Evolutionary conservation across 306 rosid species (phyloP), one percentile per base, ranked within the genome.

Genomic region (Quercus aquifolioides): DNA sequence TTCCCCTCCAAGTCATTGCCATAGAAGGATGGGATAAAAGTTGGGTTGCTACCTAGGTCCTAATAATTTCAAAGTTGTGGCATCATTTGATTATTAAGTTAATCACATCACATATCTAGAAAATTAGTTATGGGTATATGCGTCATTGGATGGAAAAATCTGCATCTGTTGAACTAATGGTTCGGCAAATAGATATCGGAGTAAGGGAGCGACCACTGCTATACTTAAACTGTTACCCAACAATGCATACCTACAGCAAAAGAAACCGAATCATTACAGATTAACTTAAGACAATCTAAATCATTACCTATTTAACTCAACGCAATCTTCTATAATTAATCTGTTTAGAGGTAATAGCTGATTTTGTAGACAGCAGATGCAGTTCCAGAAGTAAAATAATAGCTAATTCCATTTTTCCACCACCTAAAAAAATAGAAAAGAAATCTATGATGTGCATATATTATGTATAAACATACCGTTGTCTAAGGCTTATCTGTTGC

Each of bases 181-280:
- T 63, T 88, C 88, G 1, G 89, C 72, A 41, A 95, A 89, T 74
- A 95, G 91, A 86, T 95, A 93, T 60, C 55, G 75, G 69, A 95
- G 93, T 4, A 93, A 77, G 75, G 97, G 92, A 79, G 98, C 90
- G 68, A 93, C 98, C 79, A 95, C 98, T 23, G 93, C 92, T 71
- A 90, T 71, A 80, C 99, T 90, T 82, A 95, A 84, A 85, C 98
- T 86, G 87, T 95, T 95, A 79, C 99, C 96, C 15, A 93, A 87
- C 84, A 93, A 81, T 25, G 98, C 98, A 76, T 95, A 91, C 80
- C 99, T 93, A 90, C 74, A 83, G 43, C 60, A 60, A 55, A 87
- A 64, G 75, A 26, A 19, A 74, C 31, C n/a, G n/a, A 57, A 31
- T 57, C 54, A 30, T 38, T 57, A 76, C 33, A 14, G 9, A 31